Base-by-base conservation (phyloP, 352 stramenopile genomes). In the Phytophthora agathidicida region DNA sequence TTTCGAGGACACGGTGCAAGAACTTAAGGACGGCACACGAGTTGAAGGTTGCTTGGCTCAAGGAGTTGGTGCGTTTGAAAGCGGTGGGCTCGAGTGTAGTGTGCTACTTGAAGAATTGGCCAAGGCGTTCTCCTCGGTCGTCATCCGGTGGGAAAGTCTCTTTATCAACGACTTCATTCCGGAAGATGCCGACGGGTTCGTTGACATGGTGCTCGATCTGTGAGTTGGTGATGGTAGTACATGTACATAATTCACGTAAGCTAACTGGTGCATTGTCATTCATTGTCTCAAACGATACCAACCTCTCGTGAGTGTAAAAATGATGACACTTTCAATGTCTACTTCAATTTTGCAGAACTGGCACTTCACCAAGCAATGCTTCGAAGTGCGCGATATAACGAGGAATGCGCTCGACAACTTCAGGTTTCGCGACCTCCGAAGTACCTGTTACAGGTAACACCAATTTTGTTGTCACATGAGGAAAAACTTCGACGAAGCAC, bases 141-240 rank as follows among this genome's bases (percentile, higher is more conserved):
- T 89, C 49, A 68, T 89, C 35, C 77, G 79, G 41, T 89, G 79
- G 79, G 79, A 89, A 44, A 71, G 72, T 31, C 60, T 89, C 20
- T 89, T 89, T 55, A 81, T 89, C 50, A 87, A 87, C 60, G 79
- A 89, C 59, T 89, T 75, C 49, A 78, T 89, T 13, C 43, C 57
- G 19, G 64, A 65, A 19, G 70, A 77, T 23, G 64, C 61, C 24
- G 51, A 62, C 43, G 67, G 51, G 14, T 71, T 82, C 31, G 57
- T 46, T 1, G 69, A 80, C 20, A 82, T 82, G 56, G 73, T 80
- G 30, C 62, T 81, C 5, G 65, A 76, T 35, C 53, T 80, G 17
- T 70, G 35, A 60, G 19, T 27, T 38, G 3, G 33, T 49, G 23
- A n/a, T 6, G 51, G 28, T 37, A 35, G 32, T 32, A 35, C 28